Evolutionary conservation across 2,329 filamentous ascomycete genomes (phyloP), one percentile per base, ranked within the genome.

Genomic region (Claviceps pazoutovae): DNA sequence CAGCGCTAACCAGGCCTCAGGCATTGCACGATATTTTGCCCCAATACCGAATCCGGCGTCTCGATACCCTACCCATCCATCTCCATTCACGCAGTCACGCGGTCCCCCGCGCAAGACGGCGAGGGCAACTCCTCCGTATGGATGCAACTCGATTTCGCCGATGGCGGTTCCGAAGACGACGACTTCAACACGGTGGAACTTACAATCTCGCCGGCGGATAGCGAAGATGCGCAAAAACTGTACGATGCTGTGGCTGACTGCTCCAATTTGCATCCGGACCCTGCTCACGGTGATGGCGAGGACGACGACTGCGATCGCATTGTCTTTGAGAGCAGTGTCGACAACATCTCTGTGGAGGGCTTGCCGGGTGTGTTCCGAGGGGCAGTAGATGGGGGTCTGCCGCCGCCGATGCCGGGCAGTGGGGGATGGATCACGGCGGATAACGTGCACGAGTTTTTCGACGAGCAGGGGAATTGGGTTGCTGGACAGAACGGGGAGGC

Each of bases 401-500:
- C 81, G n/a, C 80, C 80, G 1, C 78, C 82, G 0, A 78, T 86
- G 65, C 84, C 86, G 0, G 85, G 86, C 1, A 87, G 84, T 48
- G 79, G 79, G 0, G 86, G 86, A 0, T 91, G 86, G 86, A 89
- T 97, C 62, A 97, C 91, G 16, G 86, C 87, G 8, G 91, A 95
- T 52, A 97, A 96, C 60, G 83, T 95, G 64, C 74, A 84, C 56
- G 79, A 95, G 58, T 95, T 82, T 62, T 86, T 93, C 66, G 86
- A 93, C 59, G 82, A 78, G 55, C 77, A 89, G 8, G 88, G 88
- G 2, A 89, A 91, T 62, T 91, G 84, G 78, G 84, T 86, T 56
- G 78, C 71, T 0, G 65, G 62, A 1, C 60, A 62, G 9, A 69
- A 62, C 2, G 68, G 62, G 6, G 68, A 13, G 21, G 11, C 42